Evolutionary conservation across 1,284 basidiomycete species (phyloP), one percentile per base, ranked within the genome.

Genomic region (Rhodotorula mucilaginosa): DNA sequence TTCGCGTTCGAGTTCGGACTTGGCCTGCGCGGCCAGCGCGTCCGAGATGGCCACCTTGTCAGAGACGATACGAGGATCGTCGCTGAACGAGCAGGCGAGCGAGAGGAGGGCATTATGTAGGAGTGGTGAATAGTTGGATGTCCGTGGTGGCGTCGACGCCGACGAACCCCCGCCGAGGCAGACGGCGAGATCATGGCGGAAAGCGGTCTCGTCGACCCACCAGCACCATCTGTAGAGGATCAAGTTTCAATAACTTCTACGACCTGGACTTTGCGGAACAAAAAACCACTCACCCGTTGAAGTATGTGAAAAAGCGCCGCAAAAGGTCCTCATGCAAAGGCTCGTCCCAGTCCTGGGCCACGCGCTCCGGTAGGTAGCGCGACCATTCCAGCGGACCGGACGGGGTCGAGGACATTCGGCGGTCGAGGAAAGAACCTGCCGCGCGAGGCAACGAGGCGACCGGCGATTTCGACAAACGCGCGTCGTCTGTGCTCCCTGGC

Each of bases 121-220:
- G 83, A 90, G 87, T 0, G 88, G 88, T 2, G 87, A 88, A 80
- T 90, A 90, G 74, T 88, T 86, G 0, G 87, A 83, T 0, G 85
- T 85, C 64, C 84, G 84, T 0, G 84, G 82, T 13, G 83, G 81
- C 0, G 82, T 75, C 12, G 39, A 16, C 16, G 63, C 31, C 18
- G 49, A 26, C 19, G 52, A 31, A 2, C 19, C 26, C 26, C 46
- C 7, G 8, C 52, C 10, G 46, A 60, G 62, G n/a, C 48, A 72
- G 58, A 46, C 16, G 19, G 31, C 39, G 86, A 88, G 87, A 76
- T 88, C 87, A 39, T 85, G 82, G 5, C 87, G 80, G 79, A 88
- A 88, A n/a, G 87, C 82, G 52, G 83, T 81, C 21, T 83, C 83
- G 23, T 83, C 65, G 77, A 63, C 82, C 78, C 57, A 82, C 79